Percentiles rank a stretch among this genome's conserved stretches.
Evolutionary conservation across 2,329 filamentous ascomycete genomes (phyloP).

Genomic region (Aspergillus neotritici): DNA sequence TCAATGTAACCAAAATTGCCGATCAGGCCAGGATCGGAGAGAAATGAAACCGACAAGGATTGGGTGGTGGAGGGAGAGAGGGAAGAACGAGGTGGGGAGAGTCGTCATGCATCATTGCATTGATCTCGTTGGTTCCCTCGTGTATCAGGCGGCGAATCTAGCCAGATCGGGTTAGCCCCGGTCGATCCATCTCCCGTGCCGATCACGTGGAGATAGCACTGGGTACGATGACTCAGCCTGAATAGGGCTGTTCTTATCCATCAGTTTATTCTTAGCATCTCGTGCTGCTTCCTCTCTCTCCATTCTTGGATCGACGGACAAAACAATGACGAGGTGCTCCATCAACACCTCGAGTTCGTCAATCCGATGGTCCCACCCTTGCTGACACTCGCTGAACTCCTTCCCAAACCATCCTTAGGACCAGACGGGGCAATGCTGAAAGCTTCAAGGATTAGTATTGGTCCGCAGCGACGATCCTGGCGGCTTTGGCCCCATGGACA

Average conservation of each 20-base stretch:
- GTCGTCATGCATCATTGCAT: too few relatives aligned
- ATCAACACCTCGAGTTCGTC: too few relatives aligned
- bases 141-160: not conserved
- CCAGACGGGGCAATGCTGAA: not conserved
- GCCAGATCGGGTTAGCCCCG: not conserved
- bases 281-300: too few relatives aligned
- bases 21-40: conserved; percentile 6
- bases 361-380: too few relatives aligned
- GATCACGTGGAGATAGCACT: conserved; percentile 1
- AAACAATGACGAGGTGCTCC: too few relatives aligned
- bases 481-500: conserved; percentile 1
- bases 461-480: not conserved
- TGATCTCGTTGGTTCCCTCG: too few relatives aligned
- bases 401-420: not conserved
- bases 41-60: conserved; percentile 1
- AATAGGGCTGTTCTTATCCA: too few relatives aligned
- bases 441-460: not conserved
- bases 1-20: not conserved
- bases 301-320: too few relatives aligned
- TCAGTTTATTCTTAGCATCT: too few relatives aligned
- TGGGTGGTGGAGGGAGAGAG: not conserved
- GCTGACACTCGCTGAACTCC: too few relatives aligned
- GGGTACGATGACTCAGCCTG: too few relatives aligned
- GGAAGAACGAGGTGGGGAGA: not conserved
- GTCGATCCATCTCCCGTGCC: not conserved